A percentile compares a stretch with the other conserved stretches of the same genome.
phyloP scores from a whole-genome alignment of 805 yeast species.

The Candida loeiensis region DNA sequence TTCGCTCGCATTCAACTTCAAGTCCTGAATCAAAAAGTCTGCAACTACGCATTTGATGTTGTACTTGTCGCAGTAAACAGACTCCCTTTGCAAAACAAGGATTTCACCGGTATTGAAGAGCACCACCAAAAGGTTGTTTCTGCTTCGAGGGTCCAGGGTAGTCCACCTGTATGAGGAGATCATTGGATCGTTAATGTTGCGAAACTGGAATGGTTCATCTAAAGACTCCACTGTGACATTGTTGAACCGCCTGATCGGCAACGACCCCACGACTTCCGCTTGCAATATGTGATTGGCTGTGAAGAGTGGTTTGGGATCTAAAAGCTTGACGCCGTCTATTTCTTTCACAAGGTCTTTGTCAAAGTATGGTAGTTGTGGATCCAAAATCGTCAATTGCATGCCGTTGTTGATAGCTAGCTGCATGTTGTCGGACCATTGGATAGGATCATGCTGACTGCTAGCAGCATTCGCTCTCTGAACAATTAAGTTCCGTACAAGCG shows the following conservation, averaged over 20 bases:
- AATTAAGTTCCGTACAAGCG: conserved; percentile 6
- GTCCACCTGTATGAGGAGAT: conserved; percentile 38
- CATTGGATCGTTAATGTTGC: conserved; percentile 29
- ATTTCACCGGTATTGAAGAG: conserved; percentile 38
- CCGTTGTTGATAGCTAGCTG: conserved; percentile 37
- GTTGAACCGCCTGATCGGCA: conserved; percentile 30
- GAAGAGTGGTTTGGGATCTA: conserved; percentile 27
- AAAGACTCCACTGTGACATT: conserved; percentile 22
- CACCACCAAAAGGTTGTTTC: conserved; percentile 31
- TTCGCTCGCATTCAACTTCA: conserved; percentile 16
- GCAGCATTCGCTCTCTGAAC: conserved; percentile 9
- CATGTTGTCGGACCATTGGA: conserved; percentile 33
- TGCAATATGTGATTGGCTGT: conserved; percentile 23
- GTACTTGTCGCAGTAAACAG: conserved; percentile 22
- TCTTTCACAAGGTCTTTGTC: conserved; percentile 24
- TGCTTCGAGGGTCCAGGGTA: conserved; percentile 18
- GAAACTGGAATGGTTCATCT: conserved; percentile 28
- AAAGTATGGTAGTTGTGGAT: conserved; percentile 34
- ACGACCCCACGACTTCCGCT: conserved; percentile 23
- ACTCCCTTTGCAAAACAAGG: conserved; percentile 26
- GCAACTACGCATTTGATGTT: conserved; percentile 25
- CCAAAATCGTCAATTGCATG: conserved; percentile 30
- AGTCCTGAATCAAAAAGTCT: conserved; percentile 21
- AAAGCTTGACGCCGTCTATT: conserved; percentile 13
- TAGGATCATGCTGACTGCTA: conserved; percentile 19